Base-by-base conservation (phyloP, 352 stramenopile species). In the Pythium grandisporangium region DNA sequence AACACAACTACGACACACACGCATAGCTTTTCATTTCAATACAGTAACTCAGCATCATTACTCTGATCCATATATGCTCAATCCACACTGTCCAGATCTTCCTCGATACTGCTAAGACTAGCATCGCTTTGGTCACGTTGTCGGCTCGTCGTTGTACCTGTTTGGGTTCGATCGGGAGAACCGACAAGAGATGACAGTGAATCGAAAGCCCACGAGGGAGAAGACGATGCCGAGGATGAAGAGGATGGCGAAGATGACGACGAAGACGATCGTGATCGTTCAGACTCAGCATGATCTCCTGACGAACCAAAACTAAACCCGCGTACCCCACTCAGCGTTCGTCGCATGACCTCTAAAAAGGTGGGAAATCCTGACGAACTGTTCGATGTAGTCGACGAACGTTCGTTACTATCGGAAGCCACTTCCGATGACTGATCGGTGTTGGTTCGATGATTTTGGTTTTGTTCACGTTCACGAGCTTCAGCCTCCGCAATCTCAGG, bases 71-170 rank as follows among this genome's bases (percentile, higher is more conserved):
- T n/a, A n/a, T n/a, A n/a, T n/a, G n/a, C n/a, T n/a, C n/a, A 88
- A 42, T 88, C 75, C 25, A 88, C 56, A 45, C 71, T 61, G 22
- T 88, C 70, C 59, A 88, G 60, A 19, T 80, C 74, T 51, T 84
- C 70, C 23, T 72, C 57, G 27, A 70, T 58, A 42, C 59, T 73
- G 41, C 59, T 66, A 33, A 44, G 17, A 23, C 37, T 56, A 13
- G 37, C 42, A 22, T 34, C 51, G 49, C 63, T 79, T 30, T 30
- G 33, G 35, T 73, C 53, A 36, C 45, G 51, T 4, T 27, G 32
- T 2, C 51, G 51, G 22, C 25, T 30, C 25, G 42, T n/a, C n/a
- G n/a, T n/a, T n/a, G n/a, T n/a, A n/a, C n/a, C n/a, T n/a, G n/a
- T n/a, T n/a, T n/a, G n/a, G n/a, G n/a, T n/a, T n/a, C n/a, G n/a